A percentile compares a stretch with the other conserved stretches of the same genome.
These are phyloP conservation scores for Lichtheimia ramosa DNA, from an alignment of 371 early-diverging fungal species.

Conservation along the genomic window DNA sequence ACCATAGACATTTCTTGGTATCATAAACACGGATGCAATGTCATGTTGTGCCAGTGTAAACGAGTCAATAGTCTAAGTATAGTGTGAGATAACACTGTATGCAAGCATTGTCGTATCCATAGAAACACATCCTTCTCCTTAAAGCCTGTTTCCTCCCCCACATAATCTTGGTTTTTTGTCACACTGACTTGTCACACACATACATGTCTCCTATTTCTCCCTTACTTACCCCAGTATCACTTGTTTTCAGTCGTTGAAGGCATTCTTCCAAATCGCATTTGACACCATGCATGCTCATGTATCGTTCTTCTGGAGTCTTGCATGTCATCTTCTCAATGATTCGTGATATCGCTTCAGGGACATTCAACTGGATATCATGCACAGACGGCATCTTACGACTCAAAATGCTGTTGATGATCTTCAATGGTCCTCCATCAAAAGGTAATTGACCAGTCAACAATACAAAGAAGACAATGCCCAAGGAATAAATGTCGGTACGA, in stretches of 20 bases:
- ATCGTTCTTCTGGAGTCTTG: constrained; percentile 60
- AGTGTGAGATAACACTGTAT: no score
- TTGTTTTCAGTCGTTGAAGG: constrained; percentile 26
- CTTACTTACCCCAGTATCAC: constrained; percentile 21
- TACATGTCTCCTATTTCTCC: not conserved
- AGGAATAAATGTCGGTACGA: constrained; percentile 56
- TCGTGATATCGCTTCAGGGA: constrained; percentile 46
- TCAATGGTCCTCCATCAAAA: constrained; percentile 52
- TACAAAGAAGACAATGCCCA: constrained; percentile 55
- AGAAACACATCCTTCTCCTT: no score
- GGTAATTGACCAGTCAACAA: constrained; percentile 52
- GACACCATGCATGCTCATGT: constrained; percentile 55
- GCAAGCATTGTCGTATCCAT: no score
- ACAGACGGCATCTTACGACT: constrained; percentile 45
- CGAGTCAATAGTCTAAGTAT: constrained; percentile 21
- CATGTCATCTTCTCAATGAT: constrained; percentile 61
- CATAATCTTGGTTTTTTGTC: no score
- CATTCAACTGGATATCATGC: constrained; percentile 45
- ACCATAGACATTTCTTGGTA: constrained; percentile 42
- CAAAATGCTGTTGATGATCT: constrained; percentile 55
- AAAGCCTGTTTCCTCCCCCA: no score
- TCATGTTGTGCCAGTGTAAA: constrained; percentile 43
- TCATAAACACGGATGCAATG: constrained; percentile 44
- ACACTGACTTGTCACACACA: no score
- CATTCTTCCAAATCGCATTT: constrained; percentile 55